Base-by-base conservation (phyloP, 352 stramenopile species). In the Lagenidium sp. region DNA sequence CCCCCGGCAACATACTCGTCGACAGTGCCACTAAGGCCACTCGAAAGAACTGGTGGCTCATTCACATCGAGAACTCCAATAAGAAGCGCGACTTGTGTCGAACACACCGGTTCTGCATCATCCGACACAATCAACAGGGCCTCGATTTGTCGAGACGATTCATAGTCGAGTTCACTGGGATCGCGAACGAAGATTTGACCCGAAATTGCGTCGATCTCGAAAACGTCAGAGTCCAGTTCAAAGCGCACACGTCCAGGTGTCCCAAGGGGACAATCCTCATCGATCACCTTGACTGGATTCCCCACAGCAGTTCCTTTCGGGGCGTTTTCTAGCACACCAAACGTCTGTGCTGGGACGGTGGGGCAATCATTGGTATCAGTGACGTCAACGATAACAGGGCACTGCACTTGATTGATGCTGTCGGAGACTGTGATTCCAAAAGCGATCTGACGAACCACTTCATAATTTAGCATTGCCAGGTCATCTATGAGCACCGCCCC, bases 281-380 rank as follows among this genome's bases (percentile, higher is more conserved):
- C 57, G 20, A 21, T 32, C 11, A 48, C 50, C n/a, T 30, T 8
- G 6, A 65, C 16, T 0, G 47, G 51, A 63, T 32, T 21, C 24
- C 44, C 67, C 30, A 80, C 52, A 4, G 35, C 6, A 6, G 53
- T 39, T 10, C 64, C 64, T 8, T 43, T 4, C 2, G 22, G 16
- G 44, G 56, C 76, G n/a, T 83, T 83, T 40, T 83, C 70, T 0
- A 47, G 23, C 0, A 80, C 49, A 16, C 39, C 59, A 1, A 66
- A 44, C 2, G 41, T 52, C 37, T 71, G 57, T 0, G 13, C 41
- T 7, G 23, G 36, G 24, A 83, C 50, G 10, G 44, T 22, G 4
- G 70, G 70, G 19, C 70, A 83, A 43, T 83, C 70, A 31, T 83
- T 83, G 0, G 54, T 51, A 25, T 83, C 67, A 16, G 57, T 11